phyloP scores from a whole-genome alignment of 345 rosid genomes.

The Brassica nigra region DNA sequence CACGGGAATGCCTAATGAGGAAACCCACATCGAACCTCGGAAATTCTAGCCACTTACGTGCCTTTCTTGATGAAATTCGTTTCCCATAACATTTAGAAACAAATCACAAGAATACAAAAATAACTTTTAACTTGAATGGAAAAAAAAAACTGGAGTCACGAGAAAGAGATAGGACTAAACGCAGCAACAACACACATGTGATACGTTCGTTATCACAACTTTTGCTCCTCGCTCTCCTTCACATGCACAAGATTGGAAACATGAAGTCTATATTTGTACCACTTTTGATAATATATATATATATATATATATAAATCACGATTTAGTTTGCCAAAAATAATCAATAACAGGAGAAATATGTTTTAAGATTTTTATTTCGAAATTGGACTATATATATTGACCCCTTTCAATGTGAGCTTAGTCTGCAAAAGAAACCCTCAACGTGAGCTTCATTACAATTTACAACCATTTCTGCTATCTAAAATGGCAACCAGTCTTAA shows the following conservation, averaged over 20 bases:
- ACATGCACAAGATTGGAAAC: constrained; percentile 40
- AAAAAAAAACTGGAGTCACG: constrained; percentile 7
- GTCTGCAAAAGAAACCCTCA: neutral
- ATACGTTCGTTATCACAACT: constrained; percentile 23
- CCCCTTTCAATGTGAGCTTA: no score
- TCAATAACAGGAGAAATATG: constrained; percentile 16
- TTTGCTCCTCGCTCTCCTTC: constrained; percentile 21
- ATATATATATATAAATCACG: neutral
- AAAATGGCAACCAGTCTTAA: neutral
- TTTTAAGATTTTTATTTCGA: constrained; percentile 2
- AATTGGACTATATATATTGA: constrained; percentile 2
- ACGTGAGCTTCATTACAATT: neutral
- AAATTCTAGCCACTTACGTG: neutral
- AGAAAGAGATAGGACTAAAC: constrained; percentile 28
- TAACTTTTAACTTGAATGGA: neutral
- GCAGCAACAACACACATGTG: constrained; percentile 34
- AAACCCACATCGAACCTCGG: constrained; percentile 2
- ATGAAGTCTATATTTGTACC: constrained; percentile 31
- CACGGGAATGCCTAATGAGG: constrained; percentile 18
- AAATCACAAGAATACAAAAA: constrained; percentile 9
- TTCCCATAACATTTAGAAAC: constrained; percentile 6
- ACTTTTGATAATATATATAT: neutral
- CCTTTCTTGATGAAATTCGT: neutral
- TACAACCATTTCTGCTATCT: neutral
- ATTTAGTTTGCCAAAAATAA: neutral